Percentiles rank a stretch among this genome's conserved stretches.
Conservation (phyloP, 805 yeast species). For the Lachancea sp. region DNA sequence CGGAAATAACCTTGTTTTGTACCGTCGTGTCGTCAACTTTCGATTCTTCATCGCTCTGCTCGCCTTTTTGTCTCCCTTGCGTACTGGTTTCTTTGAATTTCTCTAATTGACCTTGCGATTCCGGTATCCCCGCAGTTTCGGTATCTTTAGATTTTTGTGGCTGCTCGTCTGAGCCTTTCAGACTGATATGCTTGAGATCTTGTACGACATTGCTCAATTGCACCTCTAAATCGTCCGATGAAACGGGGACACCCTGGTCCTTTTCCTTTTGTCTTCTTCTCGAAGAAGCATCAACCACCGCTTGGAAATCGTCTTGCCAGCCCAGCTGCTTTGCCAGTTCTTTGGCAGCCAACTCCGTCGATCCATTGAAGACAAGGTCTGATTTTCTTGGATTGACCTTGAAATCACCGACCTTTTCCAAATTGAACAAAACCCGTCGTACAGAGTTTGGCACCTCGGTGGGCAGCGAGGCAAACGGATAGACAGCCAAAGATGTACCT, state of each 20-base stretch:
- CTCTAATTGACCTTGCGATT: too few species aligned
- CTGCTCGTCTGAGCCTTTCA: neutral
- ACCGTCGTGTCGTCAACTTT: too few species aligned
- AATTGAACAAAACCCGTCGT: conserved; percentile 63
- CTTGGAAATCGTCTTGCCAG: conserved; percentile 53
- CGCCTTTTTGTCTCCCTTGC: too few species aligned
- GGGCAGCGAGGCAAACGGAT: conserved; percentile 85
- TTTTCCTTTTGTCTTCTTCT: conserved; percentile 4
- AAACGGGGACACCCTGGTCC: neutral
- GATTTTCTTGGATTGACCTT: conserved; percentile 42
- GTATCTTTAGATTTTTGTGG: neutral
- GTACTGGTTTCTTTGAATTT: too few species aligned
- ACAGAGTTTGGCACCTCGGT: conserved; percentile 46
- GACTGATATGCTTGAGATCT: neutral
- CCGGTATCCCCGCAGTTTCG: neutral
- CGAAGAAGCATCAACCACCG: conserved; percentile 29
- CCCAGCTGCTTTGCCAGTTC: conserved; percentile 49
- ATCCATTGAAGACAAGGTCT: conserved; percentile 56
- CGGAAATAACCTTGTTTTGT: too few species aligned
- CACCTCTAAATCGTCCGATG: neutral
- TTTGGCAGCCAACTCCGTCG: conserved; percentile 61
- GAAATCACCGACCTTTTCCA: conserved; percentile 74
- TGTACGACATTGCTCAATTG: neutral
- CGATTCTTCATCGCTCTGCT: too few species aligned
- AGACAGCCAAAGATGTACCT: conserved; percentile 85